Evolutionary conservation across 257 asterid species (phyloP), one percentile per base, ranked within the genome.

Genomic region (Przewalskia tangutica): DNA sequence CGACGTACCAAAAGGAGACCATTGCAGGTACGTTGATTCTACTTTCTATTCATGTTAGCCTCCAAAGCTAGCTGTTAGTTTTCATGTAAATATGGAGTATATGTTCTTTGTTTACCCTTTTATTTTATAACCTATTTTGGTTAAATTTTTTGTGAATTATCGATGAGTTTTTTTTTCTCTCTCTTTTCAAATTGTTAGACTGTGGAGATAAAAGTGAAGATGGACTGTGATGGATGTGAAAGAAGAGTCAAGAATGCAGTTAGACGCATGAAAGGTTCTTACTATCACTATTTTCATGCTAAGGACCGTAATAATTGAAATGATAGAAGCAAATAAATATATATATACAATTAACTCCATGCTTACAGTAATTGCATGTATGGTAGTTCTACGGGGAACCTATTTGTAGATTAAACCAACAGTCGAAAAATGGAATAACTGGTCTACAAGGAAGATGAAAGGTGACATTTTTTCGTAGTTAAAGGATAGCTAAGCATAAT

Each of bases 161-260:
- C 9, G 48, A n/a, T 23, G 6, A 3, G n/a, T 63, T 38, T 0
- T 7, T 36, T 70, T 13, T 54, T 16, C 56, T 23, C 17, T 23
- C 7, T 23, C 13, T 32, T 10, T 5, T 68, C 60, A n/a, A 23
- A 3, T 63, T 83, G 46, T 81, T 89, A 94, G 98, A 94, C 97
- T 2, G 97, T 94, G 65, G 98, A 94, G 89, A 90, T 94, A 85
- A 92, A 88, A 87, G 97, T 94, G 34, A 94, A 94, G 87, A 88
- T 94, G 94, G 98, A 94, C 83, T 94, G 98, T 82, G 98, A 94
- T 85, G 98, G 98, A 70, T 94, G 98, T 77, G 98, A 94, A 87
- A 91, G 98, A 88, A 91, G 92, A 81, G 98, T 94, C 73, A 92
- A 81, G 86, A 91, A 91, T 82, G 93, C 97, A 34, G 95, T 90